Conservation (phyloP, 1,284 basidiomycete species). For the Heterobasidion occidentale region DNA sequence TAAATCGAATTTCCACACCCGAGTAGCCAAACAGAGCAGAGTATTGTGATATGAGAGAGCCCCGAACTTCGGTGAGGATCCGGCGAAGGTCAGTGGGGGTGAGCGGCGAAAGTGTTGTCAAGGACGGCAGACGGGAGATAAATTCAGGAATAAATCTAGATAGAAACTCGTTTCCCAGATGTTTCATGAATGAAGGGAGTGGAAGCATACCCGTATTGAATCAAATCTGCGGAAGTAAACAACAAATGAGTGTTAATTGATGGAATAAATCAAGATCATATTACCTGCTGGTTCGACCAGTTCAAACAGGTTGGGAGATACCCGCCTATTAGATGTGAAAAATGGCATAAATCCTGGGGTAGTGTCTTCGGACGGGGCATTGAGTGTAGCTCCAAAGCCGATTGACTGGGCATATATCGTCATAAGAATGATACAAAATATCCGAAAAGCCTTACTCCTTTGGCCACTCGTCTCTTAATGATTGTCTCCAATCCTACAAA, state of each 20-base stretch:
- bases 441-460: conserved; percentile 53
- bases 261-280: conserved; percentile 4
- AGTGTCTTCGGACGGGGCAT: conserved; percentile 30
- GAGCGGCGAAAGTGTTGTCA: conserved; percentile 77
- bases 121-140: conserved; percentile 81
- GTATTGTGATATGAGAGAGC: conserved; percentile 88
- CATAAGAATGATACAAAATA: conserved; percentile 3
- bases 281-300: conserved; percentile 61
- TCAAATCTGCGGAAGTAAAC: conserved; percentile 48
- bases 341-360: conserved; percentile 42
- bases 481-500: conserved; percentile 89
- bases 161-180: neutral
- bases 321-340: conserved; percentile 63
- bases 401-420: conserved; percentile 53
- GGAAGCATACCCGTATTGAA: conserved; percentile 66
- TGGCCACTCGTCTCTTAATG: conserved; percentile 70
- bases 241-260: neutral
- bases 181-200: neutral
- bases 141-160: conserved; percentile 89
- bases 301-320: conserved; percentile 46
- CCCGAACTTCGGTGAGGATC: conserved; percentile 87
- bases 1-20: conserved; percentile 76
- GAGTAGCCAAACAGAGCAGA: conserved; percentile 75
- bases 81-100: conserved; percentile 71
- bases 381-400: conserved; percentile 74